Evolutionary conservation across 805 yeast genomes (phyloP).

Genomic region (Nakazawaea sp.): DNA sequence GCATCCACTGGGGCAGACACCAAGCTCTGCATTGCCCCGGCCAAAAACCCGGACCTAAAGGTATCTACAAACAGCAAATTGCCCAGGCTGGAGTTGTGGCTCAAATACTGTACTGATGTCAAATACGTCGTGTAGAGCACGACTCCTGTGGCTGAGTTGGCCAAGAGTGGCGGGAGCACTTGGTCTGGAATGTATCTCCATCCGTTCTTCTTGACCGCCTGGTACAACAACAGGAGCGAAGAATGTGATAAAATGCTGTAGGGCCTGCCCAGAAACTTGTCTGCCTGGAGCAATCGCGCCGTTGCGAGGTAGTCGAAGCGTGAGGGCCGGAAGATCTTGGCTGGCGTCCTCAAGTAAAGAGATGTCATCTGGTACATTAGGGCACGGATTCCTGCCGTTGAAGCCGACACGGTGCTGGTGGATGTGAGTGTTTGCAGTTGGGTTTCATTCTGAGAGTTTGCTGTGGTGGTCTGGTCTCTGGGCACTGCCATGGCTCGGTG

Average conservation of each 20-base stretch:
- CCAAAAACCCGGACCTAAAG: conserved; percentile 74
- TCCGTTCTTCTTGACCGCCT: conserved; percentile 71
- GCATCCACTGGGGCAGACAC: conserved; percentile 95
- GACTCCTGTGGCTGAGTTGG: conserved; percentile 85
- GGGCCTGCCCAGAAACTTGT: conserved; percentile 38
- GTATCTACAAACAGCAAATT: conserved; percentile 43
- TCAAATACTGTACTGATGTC: conserved; percentile 36
- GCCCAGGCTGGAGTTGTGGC: conserved; percentile 15
- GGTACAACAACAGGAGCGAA: conserved; percentile 63
- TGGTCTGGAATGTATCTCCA: conserved; percentile 84
- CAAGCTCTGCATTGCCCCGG: conserved; percentile 83
- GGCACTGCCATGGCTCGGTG: too few species aligned
- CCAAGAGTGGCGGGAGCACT: conserved; percentile 80
- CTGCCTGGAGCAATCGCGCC: conserved; percentile 45
- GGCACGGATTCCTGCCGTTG: conserved; percentile 85
- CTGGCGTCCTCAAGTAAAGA: conserved; percentile 72
- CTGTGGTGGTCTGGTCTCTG: too few species aligned
- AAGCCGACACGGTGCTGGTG: conserved; percentile 60
- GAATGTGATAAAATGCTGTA: conserved; percentile 66
- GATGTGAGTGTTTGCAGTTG: too few species aligned
- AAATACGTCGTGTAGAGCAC: conserved; percentile 81
- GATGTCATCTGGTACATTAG: conserved; percentile 71
- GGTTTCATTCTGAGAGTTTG: too few species aligned
- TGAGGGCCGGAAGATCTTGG: conserved; percentile 85
- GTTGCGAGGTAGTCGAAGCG: conserved; percentile 80